Evolutionary conservation across 73 alveolate species (phyloP).

Genomic region (Tetrahymena borealis): DNA sequence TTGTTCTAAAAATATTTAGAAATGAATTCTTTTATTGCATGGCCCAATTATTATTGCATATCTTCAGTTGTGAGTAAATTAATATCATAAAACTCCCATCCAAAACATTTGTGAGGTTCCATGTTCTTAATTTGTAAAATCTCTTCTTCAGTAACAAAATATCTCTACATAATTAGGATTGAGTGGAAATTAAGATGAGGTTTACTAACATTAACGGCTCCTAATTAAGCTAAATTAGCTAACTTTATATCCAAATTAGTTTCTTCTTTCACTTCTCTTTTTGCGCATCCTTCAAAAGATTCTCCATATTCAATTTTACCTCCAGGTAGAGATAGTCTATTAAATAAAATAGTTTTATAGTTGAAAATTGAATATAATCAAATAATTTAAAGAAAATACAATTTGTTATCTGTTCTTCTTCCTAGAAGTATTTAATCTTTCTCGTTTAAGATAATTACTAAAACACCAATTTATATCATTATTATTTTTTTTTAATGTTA

Average conservation of each 20-base stretch:
- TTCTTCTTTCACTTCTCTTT: conserved; percentile 73
- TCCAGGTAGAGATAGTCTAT: conserved; percentile 51
- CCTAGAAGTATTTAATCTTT: not conserved
- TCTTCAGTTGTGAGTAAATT: not conserved
- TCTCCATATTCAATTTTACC: conserved; percentile 74
- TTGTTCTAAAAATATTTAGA: not conserved
- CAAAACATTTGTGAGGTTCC: not conserved
- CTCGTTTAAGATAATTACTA: not conserved
- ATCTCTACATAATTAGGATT: not conserved
- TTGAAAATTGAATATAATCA: not conserved
- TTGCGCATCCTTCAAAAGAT: conserved; percentile 59
- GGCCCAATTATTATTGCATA: not conserved
- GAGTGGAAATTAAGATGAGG: not conserved
- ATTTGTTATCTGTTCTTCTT: not conserved
- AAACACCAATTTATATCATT: not conserved
- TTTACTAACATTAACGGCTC: not conserved
- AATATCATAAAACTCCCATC: not conserved
- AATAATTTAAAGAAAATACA: not conserved
- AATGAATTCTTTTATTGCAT: not conserved
- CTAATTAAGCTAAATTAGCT: not conserved
- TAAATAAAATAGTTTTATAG: too few relatives aligned
- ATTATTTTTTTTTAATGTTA: not conserved
- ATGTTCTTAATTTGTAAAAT: not conserved
- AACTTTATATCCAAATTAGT: conserved; percentile 40
- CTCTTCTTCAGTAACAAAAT: not conserved